Percentiles rank a stretch among this genome's conserved stretches.
Evolutionary conservation across 768 basidiomycete species (phyloP).

Genomic region (Tulasnella sp.): DNA sequence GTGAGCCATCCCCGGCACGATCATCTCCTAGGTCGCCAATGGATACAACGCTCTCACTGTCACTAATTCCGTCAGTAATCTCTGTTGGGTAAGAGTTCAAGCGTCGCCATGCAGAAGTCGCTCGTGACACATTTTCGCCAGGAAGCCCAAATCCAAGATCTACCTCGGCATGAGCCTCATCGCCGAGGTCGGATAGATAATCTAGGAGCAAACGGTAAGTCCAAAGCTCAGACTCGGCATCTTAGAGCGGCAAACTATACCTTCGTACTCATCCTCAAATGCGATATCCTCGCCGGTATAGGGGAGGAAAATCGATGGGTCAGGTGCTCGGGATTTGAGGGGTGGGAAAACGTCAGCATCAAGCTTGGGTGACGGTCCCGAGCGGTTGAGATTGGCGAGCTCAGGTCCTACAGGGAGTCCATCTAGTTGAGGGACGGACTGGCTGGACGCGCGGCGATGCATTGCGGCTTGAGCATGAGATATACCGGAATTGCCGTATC

Average conservation of each 20-base stretch:
- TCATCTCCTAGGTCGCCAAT: conserved; percentile 85
- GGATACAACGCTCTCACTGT: conserved; percentile 84
- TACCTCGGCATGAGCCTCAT: conserved; percentile 19
- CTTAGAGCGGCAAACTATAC: background rate
- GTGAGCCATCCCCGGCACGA: conserved; percentile 44
- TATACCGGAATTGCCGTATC: conserved; percentile 57
- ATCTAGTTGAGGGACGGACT: conserved; percentile 63
- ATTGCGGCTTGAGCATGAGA: conserved; percentile 41
- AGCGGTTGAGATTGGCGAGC: conserved; percentile 59
- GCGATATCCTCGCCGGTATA: conserved; percentile 91
- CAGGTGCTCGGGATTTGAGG: conserved; percentile 71
- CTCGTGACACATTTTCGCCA: conserved; percentile 15
- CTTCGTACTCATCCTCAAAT: conserved; percentile 91
- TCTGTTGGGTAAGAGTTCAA: conserved; percentile 69
- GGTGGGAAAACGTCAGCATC: conserved; percentile 96
- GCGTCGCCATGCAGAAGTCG: conserved; percentile 57
- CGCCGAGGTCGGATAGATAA: conserved; percentile 75
- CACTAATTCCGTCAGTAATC: conserved; percentile 81
- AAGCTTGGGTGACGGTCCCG: conserved; percentile 57
- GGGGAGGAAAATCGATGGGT: conserved; percentile 73
- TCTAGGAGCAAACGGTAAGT: conserved; percentile 37
- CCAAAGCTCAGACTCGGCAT: background rate
- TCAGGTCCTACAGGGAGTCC: conserved; percentile 66
- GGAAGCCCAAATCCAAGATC: conserved; percentile 18
- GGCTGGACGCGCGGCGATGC: conserved; percentile 73